These are phyloP conservation scores for Leccinum aurantiacum DNA, from an alignment of 768 basidiomycete genomes.

Conservation along the genomic window DNA sequence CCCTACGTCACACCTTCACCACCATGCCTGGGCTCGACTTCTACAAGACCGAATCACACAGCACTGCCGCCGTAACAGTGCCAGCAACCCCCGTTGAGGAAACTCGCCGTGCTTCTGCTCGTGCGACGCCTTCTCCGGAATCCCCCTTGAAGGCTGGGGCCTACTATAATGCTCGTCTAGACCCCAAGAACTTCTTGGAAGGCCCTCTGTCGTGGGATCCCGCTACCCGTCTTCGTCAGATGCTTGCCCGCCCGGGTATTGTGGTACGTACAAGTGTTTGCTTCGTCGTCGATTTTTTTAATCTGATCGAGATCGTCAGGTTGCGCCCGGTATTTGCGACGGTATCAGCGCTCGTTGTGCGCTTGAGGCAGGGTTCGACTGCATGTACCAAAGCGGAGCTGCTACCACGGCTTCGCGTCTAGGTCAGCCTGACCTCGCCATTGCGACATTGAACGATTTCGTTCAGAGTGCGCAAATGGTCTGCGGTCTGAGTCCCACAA, in stretches of 20 bases:
- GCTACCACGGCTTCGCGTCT: slow-evolving; percentile 79
- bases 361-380: slow-evolving; percentile 75
- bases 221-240: slow-evolving; percentile 68
- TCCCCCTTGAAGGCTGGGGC: slow-evolving; percentile 20
- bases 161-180: slow-evolving; percentile 69
- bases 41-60: slow-evolving; percentile 20
- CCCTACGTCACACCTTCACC: slow-evolving; percentile 9
- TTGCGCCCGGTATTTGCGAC: slow-evolving; percentile 79
- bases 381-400: slow-evolving; percentile 79
- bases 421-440: slow-evolving; percentile 77
- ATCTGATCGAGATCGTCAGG: slow-evolving; percentile 34
- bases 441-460: slow-evolving; percentile 77
- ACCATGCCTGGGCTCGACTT: slow-evolving; percentile 38
- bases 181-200: slow-evolving; percentile 65
- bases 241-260: slow-evolving; percentile 71
- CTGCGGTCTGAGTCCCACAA: slow-evolving; percentile 58
- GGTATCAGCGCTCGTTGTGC: slow-evolving; percentile 81
- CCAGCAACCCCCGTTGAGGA: slow-evolving; percentile 9
- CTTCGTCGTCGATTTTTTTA: background rate
- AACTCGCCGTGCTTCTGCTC: background rate
- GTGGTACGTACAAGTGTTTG: slow-evolving; percentile 48
- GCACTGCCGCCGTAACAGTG: background rate
- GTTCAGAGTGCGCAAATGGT: slow-evolving; percentile 72
- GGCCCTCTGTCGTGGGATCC: slow-evolving; percentile 69
- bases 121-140: slow-evolving; percentile 12